Evolutionary conservation across 768 basidiomycete genomes (phyloP).

Genomic region (Erythrobasidium yunnanense): DNA sequence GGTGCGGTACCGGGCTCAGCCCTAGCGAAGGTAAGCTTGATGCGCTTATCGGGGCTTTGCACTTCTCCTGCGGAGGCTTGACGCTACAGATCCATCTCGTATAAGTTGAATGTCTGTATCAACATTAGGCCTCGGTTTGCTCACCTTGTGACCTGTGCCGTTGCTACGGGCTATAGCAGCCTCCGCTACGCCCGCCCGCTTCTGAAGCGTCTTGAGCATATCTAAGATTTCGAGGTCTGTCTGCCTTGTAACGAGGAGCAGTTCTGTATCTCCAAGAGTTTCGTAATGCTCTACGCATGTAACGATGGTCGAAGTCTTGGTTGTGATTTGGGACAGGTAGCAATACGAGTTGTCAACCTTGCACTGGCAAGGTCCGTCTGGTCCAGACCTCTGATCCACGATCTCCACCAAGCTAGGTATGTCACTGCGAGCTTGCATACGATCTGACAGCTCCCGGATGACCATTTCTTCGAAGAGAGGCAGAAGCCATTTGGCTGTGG

Average conservation of each 20-base stretch:
- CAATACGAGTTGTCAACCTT: slow-evolving; percentile 82
- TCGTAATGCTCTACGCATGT: slow-evolving; percentile 76
- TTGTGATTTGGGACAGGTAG: slow-evolving; percentile 85
- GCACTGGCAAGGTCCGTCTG: slow-evolving; percentile 95
- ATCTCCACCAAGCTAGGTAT: slow-evolving; percentile 53
- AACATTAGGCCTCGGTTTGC: too few relatives aligned
- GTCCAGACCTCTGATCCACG: slow-evolving; percentile 64
- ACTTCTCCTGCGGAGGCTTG: background rate
- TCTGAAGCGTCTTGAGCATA: slow-evolving; percentile 29
- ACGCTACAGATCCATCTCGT: background rate
- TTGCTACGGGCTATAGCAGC: too few relatives aligned
- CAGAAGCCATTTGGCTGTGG: slow-evolving; percentile 83
- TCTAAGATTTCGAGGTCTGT: slow-evolving; percentile 33
- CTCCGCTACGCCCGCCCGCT: too few relatives aligned
- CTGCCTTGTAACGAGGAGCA: slow-evolving; percentile 29
- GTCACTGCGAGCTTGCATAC: slow-evolving; percentile 53
- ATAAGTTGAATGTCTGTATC: too few relatives aligned
- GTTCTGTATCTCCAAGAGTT: slow-evolving; percentile 51
- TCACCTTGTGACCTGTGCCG: too few relatives aligned
- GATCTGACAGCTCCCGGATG: slow-evolving; percentile 62
- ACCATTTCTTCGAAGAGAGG: slow-evolving; percentile 80
- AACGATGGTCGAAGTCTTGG: slow-evolving; percentile 53
- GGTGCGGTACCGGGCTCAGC: too few relatives aligned
- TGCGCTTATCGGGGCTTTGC: background rate
- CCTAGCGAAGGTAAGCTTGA: too few relatives aligned